Base-by-base conservation (phyloP, 2,329 filamentous ascomycete genomes). In the Waltergamsia citrina region DNA sequence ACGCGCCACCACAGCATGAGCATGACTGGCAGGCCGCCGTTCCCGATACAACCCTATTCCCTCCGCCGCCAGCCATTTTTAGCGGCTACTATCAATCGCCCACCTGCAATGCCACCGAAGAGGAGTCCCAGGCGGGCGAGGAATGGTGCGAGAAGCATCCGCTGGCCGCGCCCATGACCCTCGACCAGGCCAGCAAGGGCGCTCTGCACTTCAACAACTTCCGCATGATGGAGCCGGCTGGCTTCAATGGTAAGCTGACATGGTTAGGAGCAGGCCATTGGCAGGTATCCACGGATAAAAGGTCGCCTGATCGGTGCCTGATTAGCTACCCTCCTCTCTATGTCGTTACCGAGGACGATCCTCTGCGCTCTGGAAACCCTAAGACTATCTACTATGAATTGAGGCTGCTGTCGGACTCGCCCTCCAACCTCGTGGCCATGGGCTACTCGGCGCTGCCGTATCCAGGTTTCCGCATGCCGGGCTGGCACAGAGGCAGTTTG, bases 371-470 rank as follows among this genome's bases (percentile, higher is more conserved):
- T 35, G 59, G 42, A 38, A 48, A 45, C 42, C 42, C 47, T 3
- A 63, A 63, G 26, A 77, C 74, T 29, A 69, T 81, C 34, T 90
- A 88, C 65, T 90, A 80, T 52, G 83, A 90, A 49, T 65, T 87
- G 8, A 65, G 65, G 34, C 62, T 85, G 21, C 56, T 61, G 3
- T 46, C 52, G 14, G 57, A 69, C 35, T 63, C 64, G 16, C 44
- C 45, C 4, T 66, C 70, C 37, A 56, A 68, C 33, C 60, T 57
- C 25, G 60, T 90, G 2, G 81, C 77, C 0, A 51, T 90, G 8
- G 85, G 85, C 8, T 86, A 78, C 52, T 61, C 71, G 0, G 83
- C 82, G 2, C 71, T 81, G 31, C 85, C 85, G 7, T 90, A 87
- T 49, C 85, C 85, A 6, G 66, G 70, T 0, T 90, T 85, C 62